Evolutionary conservation across 2,329 filamentous ascomycete genomes (phyloP).

Genomic region (Apiospora phragmitis): DNA sequence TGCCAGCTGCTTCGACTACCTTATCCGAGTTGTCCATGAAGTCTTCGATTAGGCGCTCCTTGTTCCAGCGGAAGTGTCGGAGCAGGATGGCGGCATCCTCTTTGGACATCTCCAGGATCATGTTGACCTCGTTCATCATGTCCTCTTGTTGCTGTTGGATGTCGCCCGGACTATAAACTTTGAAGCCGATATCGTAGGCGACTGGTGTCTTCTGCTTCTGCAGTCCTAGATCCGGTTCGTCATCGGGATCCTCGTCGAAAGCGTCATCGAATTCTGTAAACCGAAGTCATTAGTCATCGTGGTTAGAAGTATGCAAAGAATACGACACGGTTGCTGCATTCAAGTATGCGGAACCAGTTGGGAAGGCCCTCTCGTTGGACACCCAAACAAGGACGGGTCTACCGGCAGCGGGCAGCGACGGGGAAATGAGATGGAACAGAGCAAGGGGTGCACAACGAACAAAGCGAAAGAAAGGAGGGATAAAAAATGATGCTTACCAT

Average conservation of each 20-base stretch:
- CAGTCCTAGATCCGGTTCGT: slow-evolving; percentile 52
- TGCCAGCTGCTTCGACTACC: slow-evolving; percentile 80
- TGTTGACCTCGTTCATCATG: slow-evolving; percentile 86
- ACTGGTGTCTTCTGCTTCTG: slow-evolving; percentile 70
- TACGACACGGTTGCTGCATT: not conserved
- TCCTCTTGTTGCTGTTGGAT: slow-evolving; percentile 84
- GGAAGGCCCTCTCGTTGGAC: not conserved
- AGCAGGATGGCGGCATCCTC: slow-evolving; percentile 91
- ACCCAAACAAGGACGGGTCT: not conserved
- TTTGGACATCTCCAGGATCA: slow-evolving; percentile 83
- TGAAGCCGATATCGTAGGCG: slow-evolving; percentile 82
- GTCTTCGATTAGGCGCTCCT: slow-evolving; percentile 88
- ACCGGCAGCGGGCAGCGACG: not conserved
- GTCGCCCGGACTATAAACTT: slow-evolving; percentile 75
- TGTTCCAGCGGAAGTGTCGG: slow-evolving; percentile 91
- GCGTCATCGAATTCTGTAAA: slow-evolving; percentile 56
- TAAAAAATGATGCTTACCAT: slow-evolving; percentile 29
- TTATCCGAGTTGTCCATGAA: slow-evolving; percentile 89
- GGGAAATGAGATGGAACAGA: not conserved
- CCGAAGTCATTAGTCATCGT: slow-evolving; percentile 5
- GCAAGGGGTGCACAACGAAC: slow-evolving; percentile 11
- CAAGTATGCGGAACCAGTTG: not conserved
- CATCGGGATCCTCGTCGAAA: slow-evolving; percentile 59
- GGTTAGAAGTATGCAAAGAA: not conserved
- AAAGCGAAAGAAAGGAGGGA: not conserved